A percentile compares a stretch with the other conserved stretches of the same genome.
Conservation (phyloP, 2,329 filamentous ascomycete species). For the Dactylellina drechsleri region DNA sequence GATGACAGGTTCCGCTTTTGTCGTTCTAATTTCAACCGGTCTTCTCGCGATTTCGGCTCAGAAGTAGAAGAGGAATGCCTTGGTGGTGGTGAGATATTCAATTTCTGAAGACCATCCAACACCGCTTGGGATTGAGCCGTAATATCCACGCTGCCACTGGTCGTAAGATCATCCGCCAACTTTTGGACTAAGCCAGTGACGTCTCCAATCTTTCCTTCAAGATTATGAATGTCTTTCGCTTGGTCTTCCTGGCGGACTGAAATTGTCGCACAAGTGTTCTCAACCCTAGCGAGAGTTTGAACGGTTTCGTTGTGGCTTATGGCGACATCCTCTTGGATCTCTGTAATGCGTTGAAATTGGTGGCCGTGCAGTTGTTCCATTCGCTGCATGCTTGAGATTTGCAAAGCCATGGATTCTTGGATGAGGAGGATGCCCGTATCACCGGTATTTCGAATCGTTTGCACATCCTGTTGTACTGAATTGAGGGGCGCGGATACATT, state of each 20-base stretch:
- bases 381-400: conserved; percentile 18
- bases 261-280: conserved; percentile 6
- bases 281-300: conserved; percentile 4
- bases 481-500: conserved; percentile 39
- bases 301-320: conserved; percentile 16
- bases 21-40: conserved; percentile 18
- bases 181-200: conserved; percentile 7
- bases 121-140: neutral
- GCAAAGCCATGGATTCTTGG: conserved; percentile 31
- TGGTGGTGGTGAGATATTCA: neutral
- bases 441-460: conserved; percentile 9
- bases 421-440: conserved; percentile 8
- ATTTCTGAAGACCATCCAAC: neutral
- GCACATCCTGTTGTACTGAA: conserved; percentile 19
- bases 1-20: conserved; percentile 29
- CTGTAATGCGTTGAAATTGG: conserved; percentile 27
- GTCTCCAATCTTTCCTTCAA: conserved; percentile 10
- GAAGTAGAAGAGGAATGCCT: neutral
- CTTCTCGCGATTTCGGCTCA: conserved; percentile 8
- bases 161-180: neutral
- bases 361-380: conserved; percentile 22
- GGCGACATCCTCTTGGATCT: conserved; percentile 23
- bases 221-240: conserved; percentile 3
- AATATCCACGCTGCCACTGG: neutral
- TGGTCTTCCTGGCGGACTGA: conserved; percentile 4